Base-by-base conservation (phyloP, 176 grass and related monocot genomes). In the Oryza brachyantha region DNA sequence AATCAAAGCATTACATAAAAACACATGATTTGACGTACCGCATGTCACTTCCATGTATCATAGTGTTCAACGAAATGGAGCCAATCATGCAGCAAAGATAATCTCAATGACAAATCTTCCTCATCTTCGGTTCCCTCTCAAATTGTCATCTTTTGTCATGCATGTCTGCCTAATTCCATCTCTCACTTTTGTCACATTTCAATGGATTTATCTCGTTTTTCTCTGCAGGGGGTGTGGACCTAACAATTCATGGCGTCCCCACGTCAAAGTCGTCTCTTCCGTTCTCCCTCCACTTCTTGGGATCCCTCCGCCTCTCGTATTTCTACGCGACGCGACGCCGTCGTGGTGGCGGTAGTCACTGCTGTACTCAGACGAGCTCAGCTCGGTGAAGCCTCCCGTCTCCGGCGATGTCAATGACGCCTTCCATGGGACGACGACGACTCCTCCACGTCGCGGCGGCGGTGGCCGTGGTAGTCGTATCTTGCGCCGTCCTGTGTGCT, bases 201-300 rank as follows among this genome's bases (percentile, higher is more conserved):
- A 9, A 13, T 38, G 13, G 50, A 14, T 60, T 57, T n/a, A n/a
- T 24, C 8, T 29, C 2, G 4, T 13, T 52, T 52, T 32, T 25
- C n/a, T 43, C 66, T 67, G 5, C 22, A 17, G 17, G 66, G 75
- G 62, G 80, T 29, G 86, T 84, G 81, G 81, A 84, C 86, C 80
- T 84, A 84, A 88, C 86, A 88, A 35, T 84, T 88, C 62, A 25
- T 34, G 16, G 16, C 28, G 9, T 25, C 46, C 61, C 37, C 61
- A 61, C 48, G 76, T 80, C 69, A 22, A 88, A 84, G 86, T 88
- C 86, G 68, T 61, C 86, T 36, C 63, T 84, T 76, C 81, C 38
- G 86, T 79, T 88, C 76, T 63, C 27, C 70, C 29, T 79, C 86
- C 86, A 84, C 81, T 84, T 54, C 29, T 74, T 48, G 62, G 39